Evolutionary conservation across 208 protist genomes (phyloP).

Genomic region (Leishmania turanica): DNA sequence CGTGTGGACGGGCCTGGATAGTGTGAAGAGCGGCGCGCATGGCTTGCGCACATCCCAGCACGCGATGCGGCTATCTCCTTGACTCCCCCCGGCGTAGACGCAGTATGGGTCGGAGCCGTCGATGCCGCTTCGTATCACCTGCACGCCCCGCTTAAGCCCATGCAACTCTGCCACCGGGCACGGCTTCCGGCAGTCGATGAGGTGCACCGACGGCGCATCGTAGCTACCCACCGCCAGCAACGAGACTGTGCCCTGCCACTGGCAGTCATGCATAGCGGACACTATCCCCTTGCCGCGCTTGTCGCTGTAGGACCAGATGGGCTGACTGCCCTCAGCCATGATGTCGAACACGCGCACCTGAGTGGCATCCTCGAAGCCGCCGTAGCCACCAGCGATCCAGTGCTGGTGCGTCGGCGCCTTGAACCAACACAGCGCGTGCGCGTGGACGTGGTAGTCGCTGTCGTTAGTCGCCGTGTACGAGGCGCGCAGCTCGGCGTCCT

Average conservation of each 20-base stretch:
- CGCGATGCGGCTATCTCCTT: conserved; percentile 51
- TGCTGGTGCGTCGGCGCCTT: conserved; percentile 4
- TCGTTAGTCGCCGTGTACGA: conserved; percentile 67
- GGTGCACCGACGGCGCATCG: conserved; percentile 54
- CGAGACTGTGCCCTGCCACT: conserved; percentile 11
- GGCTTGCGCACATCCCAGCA: conserved; percentile 73
- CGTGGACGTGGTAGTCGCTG: conserved; percentile 51
- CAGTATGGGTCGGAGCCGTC: conserved; percentile 23
- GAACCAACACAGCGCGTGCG: conserved; percentile 56
- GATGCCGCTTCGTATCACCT: conserved; percentile 26
- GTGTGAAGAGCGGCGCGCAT: conserved; percentile 27
- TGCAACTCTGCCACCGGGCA: conserved; percentile 54
- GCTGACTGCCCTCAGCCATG: conserved; percentile 42
- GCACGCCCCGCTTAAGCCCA: conserved; percentile 21
- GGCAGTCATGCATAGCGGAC: conserved; percentile 44
- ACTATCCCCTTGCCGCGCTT: conserved; percentile 18
- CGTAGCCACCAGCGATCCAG: conserved; percentile 71
- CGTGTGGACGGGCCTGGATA: conserved; percentile 36
- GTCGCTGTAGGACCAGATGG: conserved; percentile 48
- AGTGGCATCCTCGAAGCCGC: conserved; percentile 55
- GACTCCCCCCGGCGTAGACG: conserved; percentile 28
- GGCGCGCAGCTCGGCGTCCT: conserved; percentile 64
- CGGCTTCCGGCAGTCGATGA: conserved; percentile 60
- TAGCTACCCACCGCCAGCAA: conserved; percentile 58
- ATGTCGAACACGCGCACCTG: conserved; percentile 81